Evolutionary conservation across 345 rosid species (phyloP), one percentile per base, ranked within the genome.

Genomic region (Raphanus sativus): DNA sequence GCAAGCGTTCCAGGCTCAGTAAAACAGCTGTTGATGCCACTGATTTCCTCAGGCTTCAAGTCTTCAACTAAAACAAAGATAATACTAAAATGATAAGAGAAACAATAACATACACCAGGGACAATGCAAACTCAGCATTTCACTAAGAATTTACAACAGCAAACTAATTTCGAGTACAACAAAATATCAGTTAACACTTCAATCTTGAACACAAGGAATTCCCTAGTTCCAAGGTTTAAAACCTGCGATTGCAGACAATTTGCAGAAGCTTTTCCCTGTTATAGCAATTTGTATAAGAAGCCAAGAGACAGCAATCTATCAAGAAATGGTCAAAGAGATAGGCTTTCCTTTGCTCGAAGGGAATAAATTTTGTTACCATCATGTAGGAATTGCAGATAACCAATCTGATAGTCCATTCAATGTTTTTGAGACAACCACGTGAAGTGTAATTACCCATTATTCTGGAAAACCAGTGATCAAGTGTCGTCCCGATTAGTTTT

Each of bases 311-410:
- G 10, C 38, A 24, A 21, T 62, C 28, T 74, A 36, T 70, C 64
- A 70, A 24, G 48, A 40, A 58, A 32, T 54, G 32, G 54, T 13
- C n/a, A 60, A 63, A 78, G 59, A 62, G 38, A 26, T 24, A 25
- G 5, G 1, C 0, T 63, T 25, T 10, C 5, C 26, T 75, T 25
- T 3, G 13, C 60, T 38, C 4, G n/a, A 56, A 48, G 1, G 29
- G 48, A 69, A 50, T 6, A 32, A 11, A n/a, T 11, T 65, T 58
- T 10, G 63, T 48, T 89, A 94, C 96, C 99, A 94, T 90, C 82
- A 94, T 92, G 76, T 94, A 92, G 76, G 96, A 97, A 78, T 92
- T 94, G 81, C 90, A 97, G 83, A 89, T 94, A 63, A 89, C 87
- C 16, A 98, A 92, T 78, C 78, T 92, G 75, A 90, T 81, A 28